phyloP scores from a whole-genome alignment of 306 rosid species.

The Urtica urens region DNA sequence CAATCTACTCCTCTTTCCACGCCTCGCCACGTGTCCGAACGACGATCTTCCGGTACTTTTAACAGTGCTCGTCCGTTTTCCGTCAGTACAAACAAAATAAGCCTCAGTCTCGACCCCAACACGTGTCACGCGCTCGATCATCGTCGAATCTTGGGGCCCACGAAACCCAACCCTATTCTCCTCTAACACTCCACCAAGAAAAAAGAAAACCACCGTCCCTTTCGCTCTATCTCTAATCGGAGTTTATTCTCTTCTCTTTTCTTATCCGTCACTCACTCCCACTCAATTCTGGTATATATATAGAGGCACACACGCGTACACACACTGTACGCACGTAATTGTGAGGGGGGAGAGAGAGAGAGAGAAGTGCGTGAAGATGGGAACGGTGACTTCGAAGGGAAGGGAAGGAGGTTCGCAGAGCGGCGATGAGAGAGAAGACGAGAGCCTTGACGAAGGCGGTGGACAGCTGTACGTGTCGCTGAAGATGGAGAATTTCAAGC shows the following conservation, averaged over 20 bases:
- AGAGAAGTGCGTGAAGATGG: conserved; percentile 24
- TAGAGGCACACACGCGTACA: not conserved
- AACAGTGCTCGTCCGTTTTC: too few species aligned
- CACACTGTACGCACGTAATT: not conserved
- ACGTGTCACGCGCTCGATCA: too few species aligned
- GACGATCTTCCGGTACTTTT: too few species aligned
- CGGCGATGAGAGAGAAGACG: conserved; percentile 31
- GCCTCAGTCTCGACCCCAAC: too few species aligned
- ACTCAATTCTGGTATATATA: not conserved
- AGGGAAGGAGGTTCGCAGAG: conserved; percentile 36
- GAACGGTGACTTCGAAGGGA: conserved; percentile 59
- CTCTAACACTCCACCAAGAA: not conserved
- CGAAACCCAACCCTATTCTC: not conserved
- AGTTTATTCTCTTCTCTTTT: conserved; percentile 1
- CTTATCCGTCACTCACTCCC: conserved; percentile 15
- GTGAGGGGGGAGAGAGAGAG: not conserved
- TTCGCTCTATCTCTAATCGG: not conserved
- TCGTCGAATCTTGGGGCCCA: not conserved
- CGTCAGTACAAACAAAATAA: too few species aligned
- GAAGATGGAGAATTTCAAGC: conserved; percentile 80
- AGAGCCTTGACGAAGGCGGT: conserved; percentile 50
- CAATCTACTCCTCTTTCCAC: too few species aligned
- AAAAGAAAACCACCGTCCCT: not conserved
- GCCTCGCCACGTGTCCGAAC: too few species aligned
- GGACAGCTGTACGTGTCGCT: conserved; percentile 83